Base-by-base conservation (phyloP, 2,329 filamentous ascomycete species). In the Coniochaeta prunicola region DNA sequence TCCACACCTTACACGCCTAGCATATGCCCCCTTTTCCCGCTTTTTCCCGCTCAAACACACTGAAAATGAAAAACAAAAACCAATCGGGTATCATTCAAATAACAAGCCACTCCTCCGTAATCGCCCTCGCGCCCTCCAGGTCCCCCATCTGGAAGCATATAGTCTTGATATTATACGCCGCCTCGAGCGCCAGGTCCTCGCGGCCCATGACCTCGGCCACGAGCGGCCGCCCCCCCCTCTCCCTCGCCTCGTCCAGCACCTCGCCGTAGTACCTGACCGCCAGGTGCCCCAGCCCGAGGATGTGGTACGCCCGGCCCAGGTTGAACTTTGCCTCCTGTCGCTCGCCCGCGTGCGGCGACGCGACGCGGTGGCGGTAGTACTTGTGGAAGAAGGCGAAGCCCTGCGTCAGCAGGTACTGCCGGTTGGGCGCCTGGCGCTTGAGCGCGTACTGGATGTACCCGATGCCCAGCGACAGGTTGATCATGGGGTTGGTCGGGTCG, bases 401-500 rank as follows among this genome's bases (percentile, higher is more conserved):
- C 70, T 97, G 92, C 63, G 91, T 80, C 45, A 97, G 85, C 42
- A 92, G 84, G 68, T 90, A 93, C 69, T 97, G 93, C 1, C 94
- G 80, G 69, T 97, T 97, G 54, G 93, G 91, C 0, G 89, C 87
- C 71, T 96, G 91, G 2, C 93, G 84, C 71, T 97, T 97, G 68
- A 97, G 82, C 0, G 89, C 88, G 70, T 94, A 89, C 70, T 97
- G 91, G 40, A 97, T 83, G 71, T 96, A 97, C 31, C 88, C 87
- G 13, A 94, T 81, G 0, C 88, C 92, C 26, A 97, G 87, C 65
- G 85, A 89, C 12, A 99, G 81, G 62, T 91, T 88, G 63, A 97
- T 83, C 66, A 90, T 85, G 0, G 88, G 82, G 67, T 96, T 96
- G 8, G 81, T 73, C 0, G 90, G 88, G 63, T 92, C 87, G 2